These are phyloP conservation scores for Coniochaeta ligniaria DNA, from an alignment of 2,329 filamentous ascomycete species.

Conservation along the genomic window DNA sequence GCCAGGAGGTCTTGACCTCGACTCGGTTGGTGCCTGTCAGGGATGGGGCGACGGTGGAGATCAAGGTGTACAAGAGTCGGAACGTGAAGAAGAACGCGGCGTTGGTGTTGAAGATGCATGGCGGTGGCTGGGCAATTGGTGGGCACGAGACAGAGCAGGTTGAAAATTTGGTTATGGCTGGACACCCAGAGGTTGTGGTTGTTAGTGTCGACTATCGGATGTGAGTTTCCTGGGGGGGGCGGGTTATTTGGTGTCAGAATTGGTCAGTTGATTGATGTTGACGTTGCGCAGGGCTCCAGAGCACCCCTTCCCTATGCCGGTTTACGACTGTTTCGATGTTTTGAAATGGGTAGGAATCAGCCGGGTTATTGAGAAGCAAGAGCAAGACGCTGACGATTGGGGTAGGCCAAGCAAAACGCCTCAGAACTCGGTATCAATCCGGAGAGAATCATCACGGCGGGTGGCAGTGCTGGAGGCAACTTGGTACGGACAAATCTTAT, in stretches of 20 bases:
- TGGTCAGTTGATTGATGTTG: slow-evolving; percentile 2
- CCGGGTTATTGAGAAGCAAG: slow-evolving; percentile 16
- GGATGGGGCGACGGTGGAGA: slow-evolving; percentile 24
- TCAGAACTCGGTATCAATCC: slow-evolving; percentile 25
- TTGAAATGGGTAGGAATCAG: slow-evolving; percentile 26
- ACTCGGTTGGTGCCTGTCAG: slow-evolving; percentile 19
- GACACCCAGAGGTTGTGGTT: slow-evolving; percentile 23
- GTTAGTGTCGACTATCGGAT: slow-evolving; percentile 29
- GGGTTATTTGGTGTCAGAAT: background rate
- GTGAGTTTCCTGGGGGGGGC: slow-evolving; percentile 12
- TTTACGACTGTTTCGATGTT: slow-evolving; percentile 44
- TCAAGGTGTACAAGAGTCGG: slow-evolving; percentile 22
- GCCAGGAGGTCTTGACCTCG: slow-evolving; percentile 23
- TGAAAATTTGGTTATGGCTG: slow-evolving; percentile 26
- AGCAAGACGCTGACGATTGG: slow-evolving; percentile 6
- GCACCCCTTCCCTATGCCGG: slow-evolving; percentile 38
- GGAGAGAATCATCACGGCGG: slow-evolving; percentile 34
- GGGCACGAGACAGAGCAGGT: slow-evolving; percentile 24
- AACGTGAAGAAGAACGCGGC: slow-evolving; percentile 16
- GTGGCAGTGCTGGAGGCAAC: slow-evolving; percentile 43
- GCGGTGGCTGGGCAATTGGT: slow-evolving; percentile 27
- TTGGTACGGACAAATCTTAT: slow-evolving; percentile 19
- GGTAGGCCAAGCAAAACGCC: slow-evolving; percentile 37
- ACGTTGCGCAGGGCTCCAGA: slow-evolving; percentile 38
- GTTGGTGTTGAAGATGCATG: slow-evolving; percentile 26